Conservation (phyloP, 495 filamentous ascomycete genomes). For the Xylaria sp. region DNA sequence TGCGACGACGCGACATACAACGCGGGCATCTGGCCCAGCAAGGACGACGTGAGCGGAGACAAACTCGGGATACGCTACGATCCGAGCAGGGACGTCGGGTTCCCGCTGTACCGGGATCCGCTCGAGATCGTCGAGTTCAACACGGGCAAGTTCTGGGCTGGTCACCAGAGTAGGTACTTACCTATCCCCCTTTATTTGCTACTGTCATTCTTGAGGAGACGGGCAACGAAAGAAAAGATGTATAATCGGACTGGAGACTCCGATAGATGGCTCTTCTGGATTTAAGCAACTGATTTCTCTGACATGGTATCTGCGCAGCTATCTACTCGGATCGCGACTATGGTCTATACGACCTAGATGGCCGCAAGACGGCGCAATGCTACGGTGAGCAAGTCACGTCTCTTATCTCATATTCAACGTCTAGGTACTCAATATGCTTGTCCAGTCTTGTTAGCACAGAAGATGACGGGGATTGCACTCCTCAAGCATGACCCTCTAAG, state of each 20-base stretch:
- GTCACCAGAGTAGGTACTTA: constrained; percentile 37
- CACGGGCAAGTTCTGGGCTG: constrained; percentile 6
- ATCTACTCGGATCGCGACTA: constrained; percentile 18
- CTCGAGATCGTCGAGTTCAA: constrained; percentile 32
- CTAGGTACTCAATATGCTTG: not conserved
- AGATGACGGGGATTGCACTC: not conserved
- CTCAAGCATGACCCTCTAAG: not conserved
- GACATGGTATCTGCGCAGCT: not conserved
- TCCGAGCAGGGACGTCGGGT: constrained; percentile 19
- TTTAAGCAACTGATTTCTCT: not conserved
- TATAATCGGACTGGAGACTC: not conserved
- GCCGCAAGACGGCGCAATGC: constrained; percentile 13
- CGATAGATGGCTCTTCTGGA: not conserved
- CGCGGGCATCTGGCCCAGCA: constrained; percentile 13
- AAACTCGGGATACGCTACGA: constrained; percentile 23
- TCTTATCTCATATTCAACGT: not conserved
- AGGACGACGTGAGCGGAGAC: constrained; percentile 18
- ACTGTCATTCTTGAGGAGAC: not conserved
- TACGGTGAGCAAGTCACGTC: not conserved
- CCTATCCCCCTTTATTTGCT: not conserved
- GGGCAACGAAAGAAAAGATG: not conserved
- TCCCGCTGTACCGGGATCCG: constrained; percentile 25
- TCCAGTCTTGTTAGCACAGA: not conserved
- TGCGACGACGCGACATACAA: constrained; percentile 11
- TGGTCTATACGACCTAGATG: not conserved